Base-by-base conservation (phyloP, 2,329 filamentous ascomycete species). In the Sarocladium strictum region DNA sequence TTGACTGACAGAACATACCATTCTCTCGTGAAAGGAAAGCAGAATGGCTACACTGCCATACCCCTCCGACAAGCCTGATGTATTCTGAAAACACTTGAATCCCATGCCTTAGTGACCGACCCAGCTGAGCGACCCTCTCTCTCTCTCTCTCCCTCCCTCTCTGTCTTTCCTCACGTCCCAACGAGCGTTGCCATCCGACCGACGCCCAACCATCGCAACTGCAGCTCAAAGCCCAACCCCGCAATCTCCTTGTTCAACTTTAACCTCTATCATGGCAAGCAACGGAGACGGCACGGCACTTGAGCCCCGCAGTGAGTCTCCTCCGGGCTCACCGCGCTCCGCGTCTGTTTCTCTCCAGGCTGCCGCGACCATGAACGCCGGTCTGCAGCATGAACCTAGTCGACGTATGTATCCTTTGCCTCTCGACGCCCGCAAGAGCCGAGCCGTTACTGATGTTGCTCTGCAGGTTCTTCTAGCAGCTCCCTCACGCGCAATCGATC, bases 281-380 rank as follows among this genome's bases (percentile, higher is more conserved):
- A 64, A 67, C 58, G 62, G 59, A 53, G 63, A 66, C 11, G 61
- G 59, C 40, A 38, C 61, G 26, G 47, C 7, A 17, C 17, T 17
- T 14, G 50, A 55, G 29, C 60, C 63, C 56, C 67, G 64, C 62
- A 58, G 62, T 60, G 74, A 79, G 57, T 81, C 81, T 23, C 79
- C 83, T 24, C 80, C 81, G 29, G 76, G 81, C 49, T 84, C 84
- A 43, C 80, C 83, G 35, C 78, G 86, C 61, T 83, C 83, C 51
- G 80, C 86, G 32, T 83, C 86, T 38, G 78, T 81, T 58, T 90
- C 87, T 14, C 77, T 94, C 10, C 87, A 88, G 65, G 88, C 87
- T 53, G 84, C 89, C 12, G 88, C 87, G 7, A 85, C 87, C 41
- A 80, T 92, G 69, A 93, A 93, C 66, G 86, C 88, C 26, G 83